Base-by-base conservation (phyloP, 2,329 filamentous ascomycete species). In the Dothiorella sarmentorum region DNA sequence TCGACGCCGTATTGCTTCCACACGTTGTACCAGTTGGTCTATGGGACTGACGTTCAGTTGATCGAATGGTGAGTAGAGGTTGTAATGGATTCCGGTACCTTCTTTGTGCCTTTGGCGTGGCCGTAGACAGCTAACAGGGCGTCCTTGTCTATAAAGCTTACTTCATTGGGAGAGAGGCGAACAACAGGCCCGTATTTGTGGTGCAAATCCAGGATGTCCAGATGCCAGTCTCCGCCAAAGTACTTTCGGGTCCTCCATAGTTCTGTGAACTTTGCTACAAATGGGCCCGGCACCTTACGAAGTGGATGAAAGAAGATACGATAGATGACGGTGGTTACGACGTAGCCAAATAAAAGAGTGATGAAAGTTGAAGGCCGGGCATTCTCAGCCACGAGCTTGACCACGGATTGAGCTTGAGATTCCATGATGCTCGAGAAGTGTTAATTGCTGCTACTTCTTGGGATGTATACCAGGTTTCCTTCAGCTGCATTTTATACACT, bases 261-360 rank as follows among this genome's bases (percentile, higher is more conserved):
- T 15, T 68, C 65, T 1, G 43, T 60, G 1, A 68, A 65, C 18
- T 69, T 65, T 20, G 68, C 66, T 3, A 71, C 57, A 15, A 68
- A 67, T 2, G 78, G 76, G 0, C 77, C 78, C 2, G 76, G 77
- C 18, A 75, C 74, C 35, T 74, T 71, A 17, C 67, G 64, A 0
- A 79, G 67, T 3, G 77, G 76, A 33, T 77, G 73, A 56, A 79
- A 74, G 62, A 69, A 77, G 15, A 74, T 61, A 56, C 71, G 72
- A 64, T 77, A 75, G 31, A 75, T 60, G 4, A 59, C 40, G 7
- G 27, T 62, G n/a, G 51, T 59, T 6, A 68, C 2, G 17, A 52
- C 18, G 18, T 67, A 69, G 15, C 6, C 35, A 6, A 55, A 7
- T 0, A 51, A 17, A 7, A 35, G 2, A 4, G 45, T 24, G 2